A percentile compares a stretch with the other conserved stretches of the same genome.
Evolutionary conservation across 1,284 basidiomycete species (phyloP).

Genomic region (Heimioporus retisporus): DNA sequence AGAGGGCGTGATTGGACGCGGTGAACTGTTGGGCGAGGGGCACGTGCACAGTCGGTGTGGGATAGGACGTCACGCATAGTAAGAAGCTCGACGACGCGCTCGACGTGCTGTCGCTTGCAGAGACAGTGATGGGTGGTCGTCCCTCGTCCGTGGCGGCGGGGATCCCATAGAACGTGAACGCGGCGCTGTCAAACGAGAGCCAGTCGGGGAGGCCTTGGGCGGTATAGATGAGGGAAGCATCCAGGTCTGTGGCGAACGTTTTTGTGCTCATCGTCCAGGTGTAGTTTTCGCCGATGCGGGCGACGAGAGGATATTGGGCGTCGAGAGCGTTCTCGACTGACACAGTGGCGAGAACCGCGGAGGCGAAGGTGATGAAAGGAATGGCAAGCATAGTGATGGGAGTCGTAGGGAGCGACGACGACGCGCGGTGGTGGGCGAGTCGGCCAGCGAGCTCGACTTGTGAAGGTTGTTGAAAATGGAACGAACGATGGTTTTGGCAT

Average conservation of each 20-base stretch:
- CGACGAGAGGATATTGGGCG: constrained; percentile 71
- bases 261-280: constrained; percentile 70
- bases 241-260: constrained; percentile 67
- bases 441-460: constrained; percentile 67
- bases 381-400: constrained; percentile 71
- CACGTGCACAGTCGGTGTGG: constrained; percentile 64
- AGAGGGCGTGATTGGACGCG: constrained; percentile 66
- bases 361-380: constrained; percentile 63
- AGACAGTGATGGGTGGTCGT: constrained; percentile 62
- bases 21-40: constrained; percentile 73
- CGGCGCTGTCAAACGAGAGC: constrained; percentile 69
- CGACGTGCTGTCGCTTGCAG: constrained; percentile 60
- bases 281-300: constrained; percentile 66
- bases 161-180: constrained; percentile 65
- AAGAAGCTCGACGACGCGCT: constrained; percentile 63
- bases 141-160: constrained; percentile 69
- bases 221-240: constrained; percentile 55
- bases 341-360: constrained; percentile 53
- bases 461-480: constrained; percentile 17
- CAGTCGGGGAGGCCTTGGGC: constrained; percentile 67
- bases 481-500: constrained; percentile 22
- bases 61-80: constrained; percentile 69
- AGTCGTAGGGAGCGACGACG: constrained; percentile 53
- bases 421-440: constrained; percentile 57
- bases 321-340: constrained; percentile 61